A percentile compares a stretch with the other conserved stretches of the same genome.
Evolutionary conservation across 2,329 filamentous ascomycete genomes (phyloP).

Genomic region (Biscogniauxia sp.): DNA sequence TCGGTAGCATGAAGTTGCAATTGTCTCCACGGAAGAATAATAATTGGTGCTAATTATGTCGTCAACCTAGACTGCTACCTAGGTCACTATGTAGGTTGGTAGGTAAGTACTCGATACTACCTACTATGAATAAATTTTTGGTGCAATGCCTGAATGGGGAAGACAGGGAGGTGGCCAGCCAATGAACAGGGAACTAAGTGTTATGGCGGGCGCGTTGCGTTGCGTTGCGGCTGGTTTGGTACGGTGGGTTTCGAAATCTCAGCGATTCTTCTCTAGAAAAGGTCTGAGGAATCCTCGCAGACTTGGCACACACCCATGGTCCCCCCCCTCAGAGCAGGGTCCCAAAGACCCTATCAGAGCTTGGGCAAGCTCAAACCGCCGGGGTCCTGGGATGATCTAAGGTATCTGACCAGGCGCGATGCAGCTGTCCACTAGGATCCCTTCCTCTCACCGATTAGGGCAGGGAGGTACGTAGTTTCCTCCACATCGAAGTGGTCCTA

Average conservation of each 20-base stretch:
- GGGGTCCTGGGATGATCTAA: not conserved
- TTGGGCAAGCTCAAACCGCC: not conserved
- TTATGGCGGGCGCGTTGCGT: no score
- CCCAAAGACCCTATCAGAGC: not conserved
- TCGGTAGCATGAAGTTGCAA: not conserved
- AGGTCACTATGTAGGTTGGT: no score
- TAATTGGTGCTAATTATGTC: conserved; percentile 9
- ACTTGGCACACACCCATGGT: not conserved
- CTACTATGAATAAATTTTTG: not conserved
- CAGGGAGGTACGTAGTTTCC: not conserved
- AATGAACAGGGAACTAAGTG: conserved; percentile 11
- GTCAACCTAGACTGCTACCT: not conserved
- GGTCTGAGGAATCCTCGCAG: not conserved
- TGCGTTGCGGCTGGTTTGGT: not conserved
- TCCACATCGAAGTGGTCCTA: conserved; percentile 1
- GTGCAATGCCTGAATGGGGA: conserved; percentile 23
- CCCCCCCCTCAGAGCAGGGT: no score
- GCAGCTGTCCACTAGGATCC: conserved; percentile 1
- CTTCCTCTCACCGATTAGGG: conserved; percentile 4
- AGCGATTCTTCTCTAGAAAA: not conserved
- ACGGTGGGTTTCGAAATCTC: not conserved
- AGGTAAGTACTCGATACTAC: no score
- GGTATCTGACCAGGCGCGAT: not conserved
- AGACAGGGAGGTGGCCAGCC: conserved; percentile 10
- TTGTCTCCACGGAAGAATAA: not conserved